phyloP scores from a whole-genome alignment of 1,139 yeast genomes.

The Lodderomyces jiufengensis region DNA sequence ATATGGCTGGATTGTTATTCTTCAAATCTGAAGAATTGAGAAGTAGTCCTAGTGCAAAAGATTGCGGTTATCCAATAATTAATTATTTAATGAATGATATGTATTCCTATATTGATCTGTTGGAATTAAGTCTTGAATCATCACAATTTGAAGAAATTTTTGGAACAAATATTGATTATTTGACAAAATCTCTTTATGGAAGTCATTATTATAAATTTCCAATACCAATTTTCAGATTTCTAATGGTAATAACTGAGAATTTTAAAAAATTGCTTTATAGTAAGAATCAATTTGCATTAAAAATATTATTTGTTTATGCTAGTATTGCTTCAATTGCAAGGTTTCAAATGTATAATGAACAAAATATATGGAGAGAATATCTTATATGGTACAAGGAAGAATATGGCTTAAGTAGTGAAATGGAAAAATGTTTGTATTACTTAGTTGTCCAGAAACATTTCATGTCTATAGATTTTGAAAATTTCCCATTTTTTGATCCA shows the following conservation, averaged over 20 bases:
- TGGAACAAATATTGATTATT: constrained; percentile 8
- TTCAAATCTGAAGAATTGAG: constrained; percentile 7
- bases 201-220: constrained; percentile 21
- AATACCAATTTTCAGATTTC: constrained; percentile 27
- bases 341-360: constrained; percentile 18
- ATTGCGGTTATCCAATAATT: constrained; percentile 17
- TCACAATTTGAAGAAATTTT: constrained; percentile 10
- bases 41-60: constrained; percentile 9
- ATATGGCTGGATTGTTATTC: constrained; percentile 16
- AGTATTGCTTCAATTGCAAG: constrained; percentile 19
- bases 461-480: constrained; percentile 4
- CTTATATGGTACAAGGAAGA: constrained; percentile 20
- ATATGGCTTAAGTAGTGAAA: constrained; percentile 14
- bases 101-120: constrained; percentile 1
- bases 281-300: constrained; percentile 22
- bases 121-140: constrained; percentile 10
- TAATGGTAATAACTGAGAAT: constrained; percentile 18
- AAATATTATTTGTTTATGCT: constrained; percentile 23
- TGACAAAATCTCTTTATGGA: constrained; percentile 8
- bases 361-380: constrained; percentile 28
- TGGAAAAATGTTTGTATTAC: constrained; percentile 16
- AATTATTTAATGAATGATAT: constrained; percentile 10
- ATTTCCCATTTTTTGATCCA: constrained; percentile 10
- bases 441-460: constrained; percentile 9
- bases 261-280: constrained; percentile 20